Percentiles rank a stretch among this genome's conserved stretches.
Conservation (phyloP, 2,329 filamentous ascomycete species). For the Pseudogymnoascus sp. region DNA sequence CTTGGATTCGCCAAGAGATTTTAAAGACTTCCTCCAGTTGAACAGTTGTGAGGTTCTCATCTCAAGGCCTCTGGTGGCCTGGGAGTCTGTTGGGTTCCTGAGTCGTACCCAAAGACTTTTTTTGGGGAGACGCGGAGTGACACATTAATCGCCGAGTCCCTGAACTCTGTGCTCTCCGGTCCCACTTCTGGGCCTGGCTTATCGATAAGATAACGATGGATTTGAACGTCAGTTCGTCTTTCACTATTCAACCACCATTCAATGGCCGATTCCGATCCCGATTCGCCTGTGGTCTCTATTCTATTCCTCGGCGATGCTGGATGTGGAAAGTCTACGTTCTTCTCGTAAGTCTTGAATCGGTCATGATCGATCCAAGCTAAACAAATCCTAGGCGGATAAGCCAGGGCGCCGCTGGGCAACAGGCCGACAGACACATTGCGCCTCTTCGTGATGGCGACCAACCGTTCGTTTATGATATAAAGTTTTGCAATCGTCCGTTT, state of each 20-base stretch:
- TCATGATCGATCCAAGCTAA: background rate
- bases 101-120: conserved; percentile 5
- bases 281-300: conserved; percentile 43
- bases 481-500: conserved; percentile 39
- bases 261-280: conserved; percentile 20
- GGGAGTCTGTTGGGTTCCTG: background rate
- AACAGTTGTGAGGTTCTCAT: background rate
- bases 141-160: conserved; percentile 4
- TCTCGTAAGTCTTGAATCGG: conserved; percentile 44
- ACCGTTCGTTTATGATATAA: conserved; percentile 52
- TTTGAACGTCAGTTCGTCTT: conserved; percentile 23
- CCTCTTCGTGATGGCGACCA: conserved; percentile 52
- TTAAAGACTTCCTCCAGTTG: background rate
- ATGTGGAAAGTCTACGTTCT: conserved; percentile 54
- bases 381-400: conserved; percentile 43
- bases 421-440: conserved; percentile 38
- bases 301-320: conserved; percentile 52
- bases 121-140: background rate
- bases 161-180: background rate
- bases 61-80: background rate
- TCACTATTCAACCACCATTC: conserved; percentile 13
- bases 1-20: background rate
- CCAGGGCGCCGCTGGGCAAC: conserved; percentile 33
- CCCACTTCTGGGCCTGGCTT: background rate
- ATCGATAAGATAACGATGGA: conserved; percentile 6